A percentile compares a stretch with the other conserved stretches of the same genome.
phyloP scores from a whole-genome alignment of 2,329 filamentous ascomycete species.

The Nannizziopsis arthrosporioides region DNA sequence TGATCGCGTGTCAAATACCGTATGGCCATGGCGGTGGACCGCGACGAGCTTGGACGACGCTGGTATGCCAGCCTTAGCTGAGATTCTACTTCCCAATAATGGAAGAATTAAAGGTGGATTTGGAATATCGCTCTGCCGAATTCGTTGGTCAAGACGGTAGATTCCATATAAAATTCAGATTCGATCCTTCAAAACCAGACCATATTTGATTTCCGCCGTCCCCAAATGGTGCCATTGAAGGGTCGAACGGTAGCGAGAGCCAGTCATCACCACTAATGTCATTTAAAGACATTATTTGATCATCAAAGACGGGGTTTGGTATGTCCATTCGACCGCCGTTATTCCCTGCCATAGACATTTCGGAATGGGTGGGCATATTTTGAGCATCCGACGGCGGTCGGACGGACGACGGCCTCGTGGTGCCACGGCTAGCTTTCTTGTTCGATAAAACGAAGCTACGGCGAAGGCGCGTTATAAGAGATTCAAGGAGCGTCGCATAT shows the following conservation, averaged over 20 bases:
- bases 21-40: too few species aligned
- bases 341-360: constrained; percentile 1
- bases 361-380: neutral
- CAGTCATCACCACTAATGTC: constrained; percentile 27
- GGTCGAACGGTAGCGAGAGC: constrained; percentile 34
- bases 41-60: too few species aligned
- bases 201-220: constrained; percentile 28
- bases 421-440: constrained; percentile 20
- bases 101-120: neutral
- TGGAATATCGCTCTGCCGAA: neutral
- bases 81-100: too few species aligned
- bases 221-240: constrained; percentile 35
- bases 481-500: constrained; percentile 41
- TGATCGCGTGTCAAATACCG: too few species aligned
- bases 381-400: constrained; percentile 21
- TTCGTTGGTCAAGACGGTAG: constrained; percentile 23
- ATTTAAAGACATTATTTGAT: constrained; percentile 12
- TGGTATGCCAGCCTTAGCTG: too few species aligned
- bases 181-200: constrained; percentile 31
- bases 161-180: constrained; percentile 36
- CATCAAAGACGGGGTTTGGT: constrained; percentile 10
- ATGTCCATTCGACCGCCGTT: constrained; percentile 5
- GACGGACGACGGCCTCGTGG: constrained; percentile 23
- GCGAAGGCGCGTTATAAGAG: constrained; percentile 34
- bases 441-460: constrained; percentile 28